phyloP scores from a whole-genome alignment of 164 flowering plant genomes.

The Tetrastigma voinierianum region DNA sequence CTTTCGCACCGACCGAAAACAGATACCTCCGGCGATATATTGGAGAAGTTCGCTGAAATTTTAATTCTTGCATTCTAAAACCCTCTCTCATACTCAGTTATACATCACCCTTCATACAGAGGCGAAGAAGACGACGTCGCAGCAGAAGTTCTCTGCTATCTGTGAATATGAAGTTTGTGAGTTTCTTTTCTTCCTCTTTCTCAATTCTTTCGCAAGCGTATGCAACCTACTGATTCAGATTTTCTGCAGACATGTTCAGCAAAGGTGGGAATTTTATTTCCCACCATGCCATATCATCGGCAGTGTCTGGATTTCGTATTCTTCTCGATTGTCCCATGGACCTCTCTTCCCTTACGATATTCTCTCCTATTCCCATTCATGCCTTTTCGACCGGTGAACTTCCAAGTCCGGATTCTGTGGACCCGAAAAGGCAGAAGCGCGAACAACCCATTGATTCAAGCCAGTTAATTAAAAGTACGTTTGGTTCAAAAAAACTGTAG shows the following conservation, averaged over 20 bases:
- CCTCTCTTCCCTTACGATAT: constrained; percentile 66
- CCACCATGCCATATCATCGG: constrained; percentile 58
- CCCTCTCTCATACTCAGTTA: no score
- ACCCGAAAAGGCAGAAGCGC: constrained; percentile 33
- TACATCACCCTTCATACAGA: no score
- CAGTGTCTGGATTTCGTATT: constrained; percentile 54
- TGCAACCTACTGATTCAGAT: background rate
- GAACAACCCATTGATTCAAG: constrained; percentile 38
- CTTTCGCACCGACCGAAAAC: no score
- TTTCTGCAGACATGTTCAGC: constrained; percentile 60
- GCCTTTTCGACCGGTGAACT: constrained; percentile 2
- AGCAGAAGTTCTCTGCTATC: no score
- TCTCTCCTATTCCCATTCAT: constrained; percentile 55
- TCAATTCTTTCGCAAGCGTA: background rate
- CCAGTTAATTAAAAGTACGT: constrained; percentile 41
- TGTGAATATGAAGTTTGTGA: constrained; percentile 24
- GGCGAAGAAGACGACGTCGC: no score
- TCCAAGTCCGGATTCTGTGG: constrained; percentile 10
- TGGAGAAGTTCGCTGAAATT: no score
- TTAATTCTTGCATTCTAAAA: no score
- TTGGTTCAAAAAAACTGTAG: constrained; percentile 69
- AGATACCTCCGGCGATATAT: no score
- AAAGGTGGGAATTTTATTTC: constrained; percentile 47
- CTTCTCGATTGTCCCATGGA: constrained; percentile 86
- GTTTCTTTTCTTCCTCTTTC: constrained; percentile 9